phyloP scores from a whole-genome alignment of 768 basidiomycete species.

The Lepiota subincarnata region DNA sequence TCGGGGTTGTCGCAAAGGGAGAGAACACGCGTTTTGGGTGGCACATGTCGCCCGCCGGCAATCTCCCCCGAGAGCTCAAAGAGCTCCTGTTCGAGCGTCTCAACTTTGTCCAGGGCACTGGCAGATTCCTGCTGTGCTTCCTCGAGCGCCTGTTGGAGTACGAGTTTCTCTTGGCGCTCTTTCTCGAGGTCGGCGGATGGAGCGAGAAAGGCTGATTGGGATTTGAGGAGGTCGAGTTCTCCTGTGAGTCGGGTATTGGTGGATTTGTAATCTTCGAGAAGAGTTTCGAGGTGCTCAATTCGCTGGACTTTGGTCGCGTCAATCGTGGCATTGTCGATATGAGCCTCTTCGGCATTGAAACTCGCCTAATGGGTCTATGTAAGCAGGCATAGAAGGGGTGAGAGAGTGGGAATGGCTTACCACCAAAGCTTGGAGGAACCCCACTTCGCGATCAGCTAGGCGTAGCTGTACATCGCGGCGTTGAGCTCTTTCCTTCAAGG shows the following conservation, averaged over 20 bases:
- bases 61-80: slow-evolving; percentile 78
- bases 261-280: slow-evolving; percentile 53
- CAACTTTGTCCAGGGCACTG: slow-evolving; percentile 49
- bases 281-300: slow-evolving; percentile 49
- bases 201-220: neutral
- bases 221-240: slow-evolving; percentile 41
- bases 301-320: slow-evolving; percentile 39
- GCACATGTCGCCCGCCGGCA: slow-evolving; percentile 69
- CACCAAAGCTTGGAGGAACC: slow-evolving; percentile 64
- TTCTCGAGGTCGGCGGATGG: slow-evolving; percentile 10
- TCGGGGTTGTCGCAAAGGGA: slow-evolving; percentile 77
- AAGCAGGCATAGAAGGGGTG: neutral
- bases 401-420: slow-evolving; percentile 34
- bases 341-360: slow-evolving; percentile 55
- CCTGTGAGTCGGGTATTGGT: slow-evolving; percentile 40
- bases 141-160: slow-evolving; percentile 6
- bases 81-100: slow-evolving; percentile 70
- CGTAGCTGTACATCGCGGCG: slow-evolving; percentile 31
- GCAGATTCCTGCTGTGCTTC: slow-evolving; percentile 12
- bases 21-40: slow-evolving; percentile 67
- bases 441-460: slow-evolving; percentile 54
- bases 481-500: slow-evolving; percentile 25
- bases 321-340: slow-evolving; percentile 23
- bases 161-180: slow-evolving; percentile 13
- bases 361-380: slow-evolving; percentile 44